A percentile compares a stretch with the other conserved stretches of the same genome.
phyloP scores from a whole-genome alignment of 2,329 filamentous ascomycete species.

The Neodidymelliopsis sp. region DNA sequence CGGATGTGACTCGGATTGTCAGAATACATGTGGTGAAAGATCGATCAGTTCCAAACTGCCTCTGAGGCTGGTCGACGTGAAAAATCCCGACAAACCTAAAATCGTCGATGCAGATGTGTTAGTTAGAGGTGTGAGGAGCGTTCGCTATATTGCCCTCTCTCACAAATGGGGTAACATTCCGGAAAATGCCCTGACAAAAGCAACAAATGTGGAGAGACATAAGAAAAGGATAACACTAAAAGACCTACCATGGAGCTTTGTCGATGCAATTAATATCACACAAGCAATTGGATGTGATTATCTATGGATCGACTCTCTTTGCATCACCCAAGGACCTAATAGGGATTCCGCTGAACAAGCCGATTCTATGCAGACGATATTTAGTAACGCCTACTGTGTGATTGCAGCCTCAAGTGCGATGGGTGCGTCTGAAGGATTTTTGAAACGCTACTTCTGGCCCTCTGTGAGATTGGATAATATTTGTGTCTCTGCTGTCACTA shows the following conservation, averaged over 20 bases:
- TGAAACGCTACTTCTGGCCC: conserved; percentile 4
- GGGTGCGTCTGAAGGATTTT: conserved; percentile 20
- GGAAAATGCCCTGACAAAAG: conserved; percentile 43
- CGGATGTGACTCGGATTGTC: no score
- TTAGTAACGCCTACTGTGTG: conserved; percentile 32
- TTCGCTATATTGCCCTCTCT: no score
- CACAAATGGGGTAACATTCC: no score
- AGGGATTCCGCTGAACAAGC: conserved; percentile 32
- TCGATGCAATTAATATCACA: conserved; percentile 29
- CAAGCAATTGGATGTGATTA: conserved; percentile 24
- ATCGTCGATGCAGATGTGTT: no score
- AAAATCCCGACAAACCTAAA: no score
- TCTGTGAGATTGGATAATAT: not conserved
- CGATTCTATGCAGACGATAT: conserved; percentile 33
- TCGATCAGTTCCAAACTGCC: no score
- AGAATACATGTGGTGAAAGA: no score
- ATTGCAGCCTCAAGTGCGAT: conserved; percentile 28
- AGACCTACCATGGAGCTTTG: conserved; percentile 26
- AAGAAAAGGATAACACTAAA: conserved; percentile 2
- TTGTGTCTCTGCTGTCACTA: conserved; percentile 30
- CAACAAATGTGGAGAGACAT: conserved; percentile 22
- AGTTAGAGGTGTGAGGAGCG: no score
- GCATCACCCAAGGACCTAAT: conserved; percentile 32
- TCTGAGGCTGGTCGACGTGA: no score
- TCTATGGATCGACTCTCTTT: conserved; percentile 42